Percentiles rank a stretch among this genome's conserved stretches.
Evolutionary conservation across 2,329 filamentous ascomycete genomes (phyloP).

Genomic region (Stemphylium lycopersici): DNA sequence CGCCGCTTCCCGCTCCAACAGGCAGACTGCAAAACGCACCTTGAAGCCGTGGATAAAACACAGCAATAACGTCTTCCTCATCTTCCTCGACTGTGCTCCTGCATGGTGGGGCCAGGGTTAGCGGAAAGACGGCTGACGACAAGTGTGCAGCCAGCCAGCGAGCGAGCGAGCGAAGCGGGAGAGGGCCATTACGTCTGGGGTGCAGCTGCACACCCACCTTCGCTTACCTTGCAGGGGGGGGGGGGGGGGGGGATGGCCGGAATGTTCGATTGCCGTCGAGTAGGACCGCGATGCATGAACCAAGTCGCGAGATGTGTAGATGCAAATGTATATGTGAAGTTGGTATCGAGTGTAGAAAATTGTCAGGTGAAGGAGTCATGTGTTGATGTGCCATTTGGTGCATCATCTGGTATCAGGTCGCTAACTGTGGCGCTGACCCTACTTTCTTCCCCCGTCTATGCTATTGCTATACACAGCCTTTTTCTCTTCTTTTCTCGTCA

Average conservation of each 20-base stretch:
- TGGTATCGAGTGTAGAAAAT: neutral
- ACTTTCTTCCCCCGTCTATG: neutral
- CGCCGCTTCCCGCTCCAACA: too few relatives aligned
- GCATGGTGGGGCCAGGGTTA: constrained; percentile 33
- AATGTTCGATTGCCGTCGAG: neutral
- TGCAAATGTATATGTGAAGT: neutral
- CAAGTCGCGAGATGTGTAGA: neutral
- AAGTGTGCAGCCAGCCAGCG: neutral
- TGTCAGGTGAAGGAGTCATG: neutral
- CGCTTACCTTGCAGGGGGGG: constrained; percentile 18
- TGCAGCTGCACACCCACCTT: constrained; percentile 18
- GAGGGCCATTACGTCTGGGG: constrained; percentile 32
- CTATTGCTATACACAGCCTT: neutral
- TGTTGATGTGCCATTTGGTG: neutral
- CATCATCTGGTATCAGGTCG: neutral
- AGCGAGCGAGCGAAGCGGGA: neutral
- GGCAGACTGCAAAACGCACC: constrained; percentile 48
- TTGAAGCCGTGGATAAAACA: constrained; percentile 92
- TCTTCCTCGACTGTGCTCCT: constrained; percentile 52
- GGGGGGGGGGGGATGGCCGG: constrained; percentile 6
- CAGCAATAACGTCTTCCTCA: constrained; percentile 80
- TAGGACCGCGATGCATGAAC: constrained; percentile 3
- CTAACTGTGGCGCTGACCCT: neutral
- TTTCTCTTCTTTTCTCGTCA: neutral
- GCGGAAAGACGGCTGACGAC: constrained; percentile 4